These are phyloP conservation scores for Phtheirospermum japonicum DNA, from an alignment of 257 asterid genomes.

Conservation along the genomic window DNA sequence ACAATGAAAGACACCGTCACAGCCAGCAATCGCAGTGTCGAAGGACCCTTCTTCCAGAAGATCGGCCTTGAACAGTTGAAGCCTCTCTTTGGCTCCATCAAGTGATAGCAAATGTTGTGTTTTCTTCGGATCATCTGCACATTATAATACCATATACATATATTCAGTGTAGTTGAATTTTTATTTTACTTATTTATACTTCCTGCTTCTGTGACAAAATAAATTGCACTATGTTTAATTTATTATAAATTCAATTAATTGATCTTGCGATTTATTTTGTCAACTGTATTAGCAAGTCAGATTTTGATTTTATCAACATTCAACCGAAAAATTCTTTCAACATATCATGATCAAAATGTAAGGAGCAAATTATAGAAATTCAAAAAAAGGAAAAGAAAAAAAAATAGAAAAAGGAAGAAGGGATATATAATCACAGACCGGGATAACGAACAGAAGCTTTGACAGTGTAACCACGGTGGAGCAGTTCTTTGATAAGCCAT, in stretches of 20 bases:
- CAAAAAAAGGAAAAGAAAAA: no score
- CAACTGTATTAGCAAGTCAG: no score
- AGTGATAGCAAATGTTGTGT: not conserved
- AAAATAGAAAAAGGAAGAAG: not conserved
- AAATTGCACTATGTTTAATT: no score
- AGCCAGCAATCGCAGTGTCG: not conserved
- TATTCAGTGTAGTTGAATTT: no score
- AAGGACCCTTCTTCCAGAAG: not conserved
- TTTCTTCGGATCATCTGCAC: not conserved
- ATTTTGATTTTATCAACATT: no score
- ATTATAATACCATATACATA: not conserved
- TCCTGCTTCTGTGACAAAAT: no score
- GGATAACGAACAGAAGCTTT: slow-evolving; percentile 3
- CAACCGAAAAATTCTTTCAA: no score
- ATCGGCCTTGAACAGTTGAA: not conserved
- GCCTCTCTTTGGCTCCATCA: not conserved
- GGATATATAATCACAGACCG: not conserved
- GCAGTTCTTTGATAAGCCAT: not conserved
- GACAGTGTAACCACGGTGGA: not conserved
- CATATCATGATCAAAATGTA: not conserved
- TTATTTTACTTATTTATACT: no score
- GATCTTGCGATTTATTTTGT: no score
- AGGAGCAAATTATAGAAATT: not conserved
- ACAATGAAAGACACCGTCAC: not conserved
- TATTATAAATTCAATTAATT: no score